phyloP scores from a whole-genome alignment of 495 filamentous ascomycete genomes.

The Annulohypoxylon bovei region DNA sequence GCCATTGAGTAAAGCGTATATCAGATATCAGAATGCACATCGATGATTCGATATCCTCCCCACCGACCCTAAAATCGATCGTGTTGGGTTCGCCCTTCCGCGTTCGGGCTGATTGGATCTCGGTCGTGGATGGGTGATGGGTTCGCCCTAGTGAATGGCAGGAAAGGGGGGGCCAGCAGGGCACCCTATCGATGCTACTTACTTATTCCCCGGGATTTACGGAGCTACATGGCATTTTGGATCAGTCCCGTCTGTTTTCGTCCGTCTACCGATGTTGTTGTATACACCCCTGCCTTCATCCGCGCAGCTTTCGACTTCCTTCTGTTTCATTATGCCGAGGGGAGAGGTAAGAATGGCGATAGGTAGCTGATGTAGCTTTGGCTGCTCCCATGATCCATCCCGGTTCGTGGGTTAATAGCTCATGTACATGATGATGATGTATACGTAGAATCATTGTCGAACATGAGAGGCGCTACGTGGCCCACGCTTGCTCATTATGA shows the following conservation, averaged over 20 bases:
- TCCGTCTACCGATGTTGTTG: conserved; percentile 19
- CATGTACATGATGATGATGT: conserved; percentile 28
- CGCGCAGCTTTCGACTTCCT: conserved; percentile 21
- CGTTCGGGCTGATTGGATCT: conserved; percentile 37
- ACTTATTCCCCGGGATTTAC: conserved; percentile 34
- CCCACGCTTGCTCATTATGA: conserved; percentile 12
- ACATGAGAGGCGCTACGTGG: conserved; percentile 15
- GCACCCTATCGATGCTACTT: conserved; percentile 30
- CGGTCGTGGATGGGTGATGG: conserved; percentile 29
- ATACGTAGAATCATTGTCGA: neutral
- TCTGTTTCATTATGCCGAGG: conserved; percentile 28
- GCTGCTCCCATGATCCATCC: conserved; percentile 26
- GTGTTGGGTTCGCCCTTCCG: conserved; percentile 28
- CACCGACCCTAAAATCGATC: conserved; percentile 17
- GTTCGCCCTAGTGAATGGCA: conserved; percentile 11
- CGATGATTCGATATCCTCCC: conserved; percentile 35
- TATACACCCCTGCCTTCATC: conserved; percentile 17
- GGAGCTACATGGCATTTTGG: conserved; percentile 17
- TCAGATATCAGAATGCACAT: conserved; percentile 41
- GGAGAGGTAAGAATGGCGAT: neutral
- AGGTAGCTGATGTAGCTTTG: neutral
- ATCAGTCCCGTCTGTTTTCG: conserved; percentile 20
- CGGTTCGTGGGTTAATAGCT: conserved; percentile 43
- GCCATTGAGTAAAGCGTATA: conserved; percentile 24
- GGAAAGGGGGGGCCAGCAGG: conserved; percentile 7